Conservation (phyloP, 179 eudicot genomes). For the Amaranthus tricolor region DNA sequence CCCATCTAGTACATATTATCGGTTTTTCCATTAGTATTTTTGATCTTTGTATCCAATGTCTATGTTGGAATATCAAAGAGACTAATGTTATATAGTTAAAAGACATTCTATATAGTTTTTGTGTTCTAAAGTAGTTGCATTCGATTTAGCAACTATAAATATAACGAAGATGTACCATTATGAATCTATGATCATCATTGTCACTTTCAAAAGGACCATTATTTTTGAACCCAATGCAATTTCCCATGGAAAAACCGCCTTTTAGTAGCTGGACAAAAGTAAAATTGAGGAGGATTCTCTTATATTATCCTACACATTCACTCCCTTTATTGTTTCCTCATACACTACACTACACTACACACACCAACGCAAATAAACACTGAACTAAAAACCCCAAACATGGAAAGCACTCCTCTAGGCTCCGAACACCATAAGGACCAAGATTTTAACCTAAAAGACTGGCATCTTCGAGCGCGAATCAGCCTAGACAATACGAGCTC, state of each 20-base stretch:
- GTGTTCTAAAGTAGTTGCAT: too few species aligned
- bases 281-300: not conserved
- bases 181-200: slow-evolving; percentile 15
- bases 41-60: too few species aligned
- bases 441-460: slow-evolving; percentile 61
- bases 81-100: too few species aligned
- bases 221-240: slow-evolving; percentile 27
- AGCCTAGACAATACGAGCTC: slow-evolving; percentile 60
- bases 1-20: too few species aligned
- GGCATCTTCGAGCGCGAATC: slow-evolving; percentile 63
- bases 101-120: too few species aligned
- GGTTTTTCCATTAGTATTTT: too few species aligned
- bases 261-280: slow-evolving; percentile 6
- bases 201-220: slow-evolving; percentile 26
- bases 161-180: too few species aligned
- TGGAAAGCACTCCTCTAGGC: slow-evolving; percentile 39
- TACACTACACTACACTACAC: not conserved
- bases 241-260: slow-evolving; percentile 9
- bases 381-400: slow-evolving; percentile 4
- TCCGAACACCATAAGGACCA: slow-evolving; percentile 28
- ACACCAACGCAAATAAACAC: not conserved
- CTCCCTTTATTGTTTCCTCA: not conserved
- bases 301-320: not conserved
- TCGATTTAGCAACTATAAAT: too few species aligned
- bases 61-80: too few species aligned